phyloP scores from a whole-genome alignment of 192 early-diverging fungal genomes.

The Dissophora globulifera region DNA sequence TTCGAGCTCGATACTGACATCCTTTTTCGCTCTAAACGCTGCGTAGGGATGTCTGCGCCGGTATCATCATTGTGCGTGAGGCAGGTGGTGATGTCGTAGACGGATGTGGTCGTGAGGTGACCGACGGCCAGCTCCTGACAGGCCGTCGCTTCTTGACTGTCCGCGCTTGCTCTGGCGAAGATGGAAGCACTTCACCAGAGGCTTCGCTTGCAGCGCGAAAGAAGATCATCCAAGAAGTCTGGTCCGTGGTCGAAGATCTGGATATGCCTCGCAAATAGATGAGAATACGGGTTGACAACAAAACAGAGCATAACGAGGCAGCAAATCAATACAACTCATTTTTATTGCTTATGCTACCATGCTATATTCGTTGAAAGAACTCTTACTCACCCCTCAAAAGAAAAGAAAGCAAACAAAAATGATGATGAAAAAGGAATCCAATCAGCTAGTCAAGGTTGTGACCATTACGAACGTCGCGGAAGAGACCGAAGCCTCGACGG shows the following conservation, averaged over 20 bases:
- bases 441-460: slow-evolving; percentile 52
- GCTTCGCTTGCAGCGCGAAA: slow-evolving; percentile 55
- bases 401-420: background rate
- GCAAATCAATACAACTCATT: background rate
- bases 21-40: background rate
- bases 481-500: slow-evolving; percentile 47
- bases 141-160: slow-evolving; percentile 67
- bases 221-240: slow-evolving; percentile 66
- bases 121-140: slow-evolving; percentile 52
- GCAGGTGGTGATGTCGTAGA: slow-evolving; percentile 83
- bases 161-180: slow-evolving; percentile 54
- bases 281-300: background rate
- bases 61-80: slow-evolving; percentile 83
- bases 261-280: slow-evolving; percentile 57
- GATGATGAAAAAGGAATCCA: slow-evolving; percentile 18
- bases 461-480: slow-evolving; percentile 48
- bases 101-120: slow-evolving; percentile 54
- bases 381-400: too few species aligned
- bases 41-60: slow-evolving; percentile 91
- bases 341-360: too few species aligned
- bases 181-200: slow-evolving; percentile 40
- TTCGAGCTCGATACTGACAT: background rate
- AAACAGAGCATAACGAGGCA: background rate
- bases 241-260: slow-evolving; percentile 68
- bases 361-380: too few species aligned